These are phyloP conservation scores for Colletotrichum chlorophyti DNA, from an alignment of 2,329 filamentous ascomycete species.

Conservation along the genomic window DNA sequence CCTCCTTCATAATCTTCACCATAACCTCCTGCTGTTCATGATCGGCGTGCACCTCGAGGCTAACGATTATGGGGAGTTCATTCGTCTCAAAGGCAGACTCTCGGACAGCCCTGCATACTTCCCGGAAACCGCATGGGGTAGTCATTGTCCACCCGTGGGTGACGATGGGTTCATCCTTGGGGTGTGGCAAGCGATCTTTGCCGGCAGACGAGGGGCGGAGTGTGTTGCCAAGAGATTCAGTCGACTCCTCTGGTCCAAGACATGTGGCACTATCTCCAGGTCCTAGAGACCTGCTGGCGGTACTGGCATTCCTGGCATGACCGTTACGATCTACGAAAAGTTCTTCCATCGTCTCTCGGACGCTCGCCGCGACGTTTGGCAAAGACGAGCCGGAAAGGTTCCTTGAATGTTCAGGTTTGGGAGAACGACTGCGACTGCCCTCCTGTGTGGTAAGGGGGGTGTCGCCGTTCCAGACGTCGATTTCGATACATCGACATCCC, in stretches of 20 bases:
- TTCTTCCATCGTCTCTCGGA: conserved; percentile 44
- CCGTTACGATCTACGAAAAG: conserved; percentile 30
- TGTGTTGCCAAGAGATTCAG: conserved; percentile 34
- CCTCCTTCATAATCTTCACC: conserved; percentile 92
- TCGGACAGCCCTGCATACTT: conserved; percentile 81
- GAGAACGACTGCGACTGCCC: conserved; percentile 46
- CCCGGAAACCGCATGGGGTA: conserved; percentile 83
- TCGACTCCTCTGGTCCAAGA: conserved; percentile 42
- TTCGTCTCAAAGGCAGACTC: conserved; percentile 80
- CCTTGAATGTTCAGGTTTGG: conserved; percentile 51
- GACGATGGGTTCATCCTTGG: conserved; percentile 75
- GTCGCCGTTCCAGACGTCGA: conserved; percentile 90
- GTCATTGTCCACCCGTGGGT: conserved; percentile 86
- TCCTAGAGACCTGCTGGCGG: conserved; percentile 39
- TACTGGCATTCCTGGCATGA: conserved; percentile 44
- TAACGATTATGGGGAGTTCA: conserved; percentile 86
- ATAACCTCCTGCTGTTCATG: conserved; percentile 86
- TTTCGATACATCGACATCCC: conserved; percentile 90
- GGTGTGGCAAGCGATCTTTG: conserved; percentile 38
- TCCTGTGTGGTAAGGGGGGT: conserved; percentile 41
- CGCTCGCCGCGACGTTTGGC: conserved; percentile 50
- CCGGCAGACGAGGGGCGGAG: conserved; percentile 28
- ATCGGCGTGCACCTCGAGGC: conserved; percentile 88
- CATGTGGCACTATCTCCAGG: conserved; percentile 30
- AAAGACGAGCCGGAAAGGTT: conserved; percentile 54